Percentiles rank a stretch among this genome's conserved stretches.
Evolutionary conservation across 768 basidiomycete species (phyloP).

Genomic region (Leucocoprinus leucothites): DNA sequence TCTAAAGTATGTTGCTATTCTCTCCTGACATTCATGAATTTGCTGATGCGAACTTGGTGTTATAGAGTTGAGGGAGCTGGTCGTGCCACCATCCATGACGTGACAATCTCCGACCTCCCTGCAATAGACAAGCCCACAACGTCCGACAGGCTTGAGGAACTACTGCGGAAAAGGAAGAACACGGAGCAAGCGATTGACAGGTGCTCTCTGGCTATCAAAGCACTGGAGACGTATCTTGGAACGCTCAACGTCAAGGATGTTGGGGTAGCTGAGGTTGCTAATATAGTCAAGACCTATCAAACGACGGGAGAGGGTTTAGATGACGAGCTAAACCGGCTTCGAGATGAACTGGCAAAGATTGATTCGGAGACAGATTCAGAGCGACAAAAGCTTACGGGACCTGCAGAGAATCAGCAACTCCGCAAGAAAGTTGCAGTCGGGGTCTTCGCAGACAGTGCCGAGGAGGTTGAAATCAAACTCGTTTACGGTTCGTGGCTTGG

Average conservation of each 20-base stretch:
- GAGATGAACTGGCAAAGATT: conserved; percentile 21
- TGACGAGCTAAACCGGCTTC: conserved; percentile 25
- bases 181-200: conserved; percentile 29
- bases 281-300: conserved; percentile 31
- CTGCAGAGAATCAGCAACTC: conserved; percentile 22
- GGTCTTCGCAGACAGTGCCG: conserved; percentile 32
- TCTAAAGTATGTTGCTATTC: conserved; percentile 29
- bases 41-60: neutral
- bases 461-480: conserved; percentile 34
- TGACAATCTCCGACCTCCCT: conserved; percentile 27
- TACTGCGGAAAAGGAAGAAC: conserved; percentile 23
- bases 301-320: conserved; percentile 31
- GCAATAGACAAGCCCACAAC: conserved; percentile 18
- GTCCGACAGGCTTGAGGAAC: conserved; percentile 23
- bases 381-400: conserved; percentile 16
- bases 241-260: conserved; percentile 31
- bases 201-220: conserved; percentile 21
- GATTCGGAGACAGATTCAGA: conserved; percentile 24
- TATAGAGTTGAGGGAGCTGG: conserved; percentile 46
- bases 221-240: conserved; percentile 32
- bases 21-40: neutral
- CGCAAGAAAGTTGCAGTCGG: conserved; percentile 28
- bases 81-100: conserved; percentile 45
- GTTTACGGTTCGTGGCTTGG: conserved; percentile 31
- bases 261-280: conserved; percentile 23